Conservation (phyloP, 2,329 filamentous ascomycete species). For the Westerdykella sp. region DNA sequence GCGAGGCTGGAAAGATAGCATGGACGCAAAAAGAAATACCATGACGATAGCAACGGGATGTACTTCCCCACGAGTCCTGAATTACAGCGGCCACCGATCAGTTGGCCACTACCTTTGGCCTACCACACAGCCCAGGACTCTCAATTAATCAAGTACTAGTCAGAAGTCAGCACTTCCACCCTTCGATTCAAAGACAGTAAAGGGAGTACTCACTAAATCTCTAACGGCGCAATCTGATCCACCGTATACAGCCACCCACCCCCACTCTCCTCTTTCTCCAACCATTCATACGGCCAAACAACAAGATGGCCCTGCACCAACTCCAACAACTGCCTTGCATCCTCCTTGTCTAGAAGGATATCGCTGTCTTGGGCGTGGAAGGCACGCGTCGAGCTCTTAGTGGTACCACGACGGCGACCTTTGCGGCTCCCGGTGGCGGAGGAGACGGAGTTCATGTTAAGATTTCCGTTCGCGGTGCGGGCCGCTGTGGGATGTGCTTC, state of each 20-base stretch:
- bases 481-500: conserved; percentile 2
- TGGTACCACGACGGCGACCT: conserved; percentile 62
- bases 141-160: too few relatives aligned
- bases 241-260: conserved; percentile 97
- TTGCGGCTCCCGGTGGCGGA: conserved; percentile 45
- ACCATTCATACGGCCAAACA: conserved; percentile 89
- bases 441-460: conserved; percentile 7
- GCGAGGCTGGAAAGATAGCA: too few relatives aligned
- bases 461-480: too few relatives aligned
- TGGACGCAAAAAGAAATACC: too few relatives aligned
- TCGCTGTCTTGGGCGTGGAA: conserved; percentile 63
- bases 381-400: conserved; percentile 60
- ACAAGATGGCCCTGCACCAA: conserved; percentile 85
- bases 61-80: too few relatives aligned
- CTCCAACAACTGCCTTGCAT: conserved; percentile 75
- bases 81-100: too few relatives aligned
- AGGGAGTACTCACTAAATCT: conserved; percentile 66
- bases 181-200: background rate
- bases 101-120: too few relatives aligned
- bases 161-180: too few relatives aligned
- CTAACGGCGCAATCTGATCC: conserved; percentile 88
- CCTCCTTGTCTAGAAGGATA: conserved; percentile 58
- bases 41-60: too few relatives aligned
- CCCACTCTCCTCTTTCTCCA: conserved; percentile 76
- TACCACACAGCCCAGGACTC: too few relatives aligned